These are phyloP conservation scores for Ilyonectria destructans DNA, from an alignment of 2,329 filamentous ascomycete genomes.

Conservation along the genomic window DNA sequence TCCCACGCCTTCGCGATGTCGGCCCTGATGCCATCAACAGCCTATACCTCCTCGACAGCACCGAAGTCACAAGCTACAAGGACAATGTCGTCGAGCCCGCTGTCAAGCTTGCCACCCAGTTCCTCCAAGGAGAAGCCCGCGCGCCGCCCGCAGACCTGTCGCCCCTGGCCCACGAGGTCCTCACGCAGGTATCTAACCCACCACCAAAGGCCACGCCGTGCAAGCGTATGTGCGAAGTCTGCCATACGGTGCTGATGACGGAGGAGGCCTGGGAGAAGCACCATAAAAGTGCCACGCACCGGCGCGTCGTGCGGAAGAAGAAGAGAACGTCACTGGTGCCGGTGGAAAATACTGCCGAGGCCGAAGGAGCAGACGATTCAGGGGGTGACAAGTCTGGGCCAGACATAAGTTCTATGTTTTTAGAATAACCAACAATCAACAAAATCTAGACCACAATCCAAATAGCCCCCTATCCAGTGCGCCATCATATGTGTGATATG, in stretches of 20 bases:
- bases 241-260: conserved; percentile 75
- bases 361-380: conserved; percentile 16
- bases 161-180: conserved; percentile 64
- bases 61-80: conserved; percentile 75
- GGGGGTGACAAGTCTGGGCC: conserved; percentile 44
- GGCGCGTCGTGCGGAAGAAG: conserved; percentile 53
- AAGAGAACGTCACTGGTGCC: conserved; percentile 58
- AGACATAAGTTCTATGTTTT: conserved; percentile 51
- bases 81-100: conserved; percentile 78
- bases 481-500: not conserved
- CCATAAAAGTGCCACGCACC: conserved; percentile 56
- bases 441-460: not conserved
- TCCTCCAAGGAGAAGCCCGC: conserved; percentile 72
- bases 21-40: conserved; percentile 66
- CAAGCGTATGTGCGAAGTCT: conserved; percentile 80
- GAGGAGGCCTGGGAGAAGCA: conserved; percentile 65
- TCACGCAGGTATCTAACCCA: conserved; percentile 66
- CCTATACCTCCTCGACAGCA: conserved; percentile 88
- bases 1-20: conserved; percentile 76
- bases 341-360: conserved; percentile 38
- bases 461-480: not conserved
- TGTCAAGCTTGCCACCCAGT: conserved; percentile 72
- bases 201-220: conserved; percentile 68
- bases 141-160: conserved; percentile 68
- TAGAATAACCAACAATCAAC: conserved; percentile 33